Evolutionary conservation across 75 land plant genomes (phyloP).

Genomic region (Pinus albicaulis): DNA sequence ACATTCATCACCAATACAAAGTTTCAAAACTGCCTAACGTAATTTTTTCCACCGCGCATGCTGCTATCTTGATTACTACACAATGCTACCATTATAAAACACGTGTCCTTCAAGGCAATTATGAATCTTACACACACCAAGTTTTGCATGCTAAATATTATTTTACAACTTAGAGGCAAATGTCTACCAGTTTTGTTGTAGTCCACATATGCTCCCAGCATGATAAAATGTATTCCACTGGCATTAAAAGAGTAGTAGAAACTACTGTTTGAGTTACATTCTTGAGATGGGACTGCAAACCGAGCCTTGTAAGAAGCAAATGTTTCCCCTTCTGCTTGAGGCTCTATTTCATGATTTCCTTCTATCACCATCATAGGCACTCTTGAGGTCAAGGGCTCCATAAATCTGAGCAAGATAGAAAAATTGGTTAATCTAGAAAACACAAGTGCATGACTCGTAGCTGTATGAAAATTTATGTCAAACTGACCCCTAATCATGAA

Average conservation of each 20-base stretch:
- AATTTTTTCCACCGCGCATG: background rate
- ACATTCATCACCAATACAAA: background rate
- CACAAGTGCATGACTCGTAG: background rate
- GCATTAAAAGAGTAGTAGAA: conserved; percentile 91
- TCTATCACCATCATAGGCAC: conserved; percentile 95
- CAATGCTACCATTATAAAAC: background rate
- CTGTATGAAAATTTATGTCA: background rate
- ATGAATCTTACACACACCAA: background rate
- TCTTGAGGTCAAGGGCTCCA: conserved; percentile 76
- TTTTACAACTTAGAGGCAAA: background rate
- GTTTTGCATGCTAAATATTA: background rate
- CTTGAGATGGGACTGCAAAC: conserved; percentile 85
- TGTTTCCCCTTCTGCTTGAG: conserved; percentile 58
- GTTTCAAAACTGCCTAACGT: background rate
- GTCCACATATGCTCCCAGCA: conserved; percentile 91
- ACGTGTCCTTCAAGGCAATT: background rate
- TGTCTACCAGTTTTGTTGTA: conserved; percentile 69
- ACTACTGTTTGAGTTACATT: conserved; percentile 62
- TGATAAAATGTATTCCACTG: conserved; percentile 85
- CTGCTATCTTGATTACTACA: background rate
- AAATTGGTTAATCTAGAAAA: background rate
- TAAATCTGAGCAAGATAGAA: conserved; percentile 42
- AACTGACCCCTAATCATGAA: background rate
- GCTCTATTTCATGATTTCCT: conserved; percentile 96
- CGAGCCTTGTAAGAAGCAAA: conserved; percentile 78